These are phyloP conservation scores for Fusarium piperis DNA, from an alignment of 2,329 filamentous ascomycete species.

Conservation along the genomic window DNA sequence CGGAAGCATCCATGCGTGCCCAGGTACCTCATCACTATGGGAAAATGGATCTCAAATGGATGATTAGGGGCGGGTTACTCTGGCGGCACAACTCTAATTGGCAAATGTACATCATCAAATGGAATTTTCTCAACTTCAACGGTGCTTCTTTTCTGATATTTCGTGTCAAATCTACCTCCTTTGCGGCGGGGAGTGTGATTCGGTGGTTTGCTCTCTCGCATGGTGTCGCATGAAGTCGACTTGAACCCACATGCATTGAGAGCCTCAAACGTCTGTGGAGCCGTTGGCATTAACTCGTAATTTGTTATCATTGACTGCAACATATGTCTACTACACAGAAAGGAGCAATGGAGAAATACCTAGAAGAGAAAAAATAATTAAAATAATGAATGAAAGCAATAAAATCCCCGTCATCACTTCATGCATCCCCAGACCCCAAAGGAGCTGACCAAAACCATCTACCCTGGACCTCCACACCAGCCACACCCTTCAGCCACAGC, in stretches of 20 bases:
- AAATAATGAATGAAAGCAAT: not conserved
- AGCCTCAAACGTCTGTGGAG: not conserved
- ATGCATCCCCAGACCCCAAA: not conserved
- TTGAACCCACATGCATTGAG: not conserved
- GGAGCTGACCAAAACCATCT: not conserved
- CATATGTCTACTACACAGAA: not conserved
- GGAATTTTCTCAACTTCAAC: no score
- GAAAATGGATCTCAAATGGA: not conserved
- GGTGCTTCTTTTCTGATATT: no score
- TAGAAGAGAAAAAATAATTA: not conserved
- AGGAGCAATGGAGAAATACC: not conserved
- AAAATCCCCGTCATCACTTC: not conserved
- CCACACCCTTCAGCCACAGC: slow-evolving; percentile 24
- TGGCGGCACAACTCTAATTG: not conserved
- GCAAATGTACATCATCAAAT: not conserved
- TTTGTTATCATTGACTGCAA: not conserved
- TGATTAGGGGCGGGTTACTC: not conserved
- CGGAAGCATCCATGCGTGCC: no score
- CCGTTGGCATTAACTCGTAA: not conserved
- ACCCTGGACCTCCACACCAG: slow-evolving; percentile 12
- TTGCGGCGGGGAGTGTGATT: not conserved
- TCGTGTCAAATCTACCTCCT: not conserved
- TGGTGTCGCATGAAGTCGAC: not conserved
- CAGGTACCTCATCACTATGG: not conserved
- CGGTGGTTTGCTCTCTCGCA: not conserved